Evolutionary conservation across 345 rosid species (phyloP).

Genomic region (Populus alba): DNA sequence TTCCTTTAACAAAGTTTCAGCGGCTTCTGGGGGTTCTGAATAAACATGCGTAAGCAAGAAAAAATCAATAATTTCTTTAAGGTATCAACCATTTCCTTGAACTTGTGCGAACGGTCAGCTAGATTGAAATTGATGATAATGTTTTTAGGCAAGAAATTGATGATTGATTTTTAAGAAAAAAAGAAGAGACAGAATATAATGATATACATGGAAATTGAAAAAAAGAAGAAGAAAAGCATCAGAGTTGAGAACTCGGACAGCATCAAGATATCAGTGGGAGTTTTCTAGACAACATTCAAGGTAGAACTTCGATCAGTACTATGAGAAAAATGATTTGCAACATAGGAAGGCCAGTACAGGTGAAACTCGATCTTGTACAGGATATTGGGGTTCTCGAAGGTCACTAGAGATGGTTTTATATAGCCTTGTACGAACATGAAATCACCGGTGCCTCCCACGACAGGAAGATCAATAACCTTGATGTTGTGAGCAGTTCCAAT

Average conservation of each 20-base stretch:
- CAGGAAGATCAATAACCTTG: slow-evolving; percentile 34
- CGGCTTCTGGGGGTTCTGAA: no score
- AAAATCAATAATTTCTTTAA: no score
- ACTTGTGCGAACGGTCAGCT: no score
- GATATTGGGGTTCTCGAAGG: slow-evolving; percentile 15
- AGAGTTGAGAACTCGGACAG: no score
- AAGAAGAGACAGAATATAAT: no score
- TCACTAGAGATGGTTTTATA: slow-evolving; percentile 18
- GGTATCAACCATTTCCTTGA: no score
- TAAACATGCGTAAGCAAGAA: no score
- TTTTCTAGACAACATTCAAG: background rate
- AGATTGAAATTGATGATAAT: no score
- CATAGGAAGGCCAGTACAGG: slow-evolving; percentile 31
- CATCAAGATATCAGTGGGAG: background rate
- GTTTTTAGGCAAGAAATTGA: no score
- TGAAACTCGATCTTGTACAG: slow-evolving; percentile 35
- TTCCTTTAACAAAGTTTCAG: no score
- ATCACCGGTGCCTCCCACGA: slow-evolving; percentile 35
- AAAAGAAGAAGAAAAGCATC: background rate
- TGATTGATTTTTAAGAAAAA: no score
- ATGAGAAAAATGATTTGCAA: background rate
- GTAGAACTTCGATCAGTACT: background rate
- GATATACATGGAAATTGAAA: background rate
- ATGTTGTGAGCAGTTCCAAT: slow-evolving; percentile 31
- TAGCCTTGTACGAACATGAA: slow-evolving; percentile 33